Percentiles rank a stretch among this genome's conserved stretches.
Evolutionary conservation across 108 stramenopile genomes (phyloP).

Genomic region (Pseudonitzschia delicatissima): DNA sequence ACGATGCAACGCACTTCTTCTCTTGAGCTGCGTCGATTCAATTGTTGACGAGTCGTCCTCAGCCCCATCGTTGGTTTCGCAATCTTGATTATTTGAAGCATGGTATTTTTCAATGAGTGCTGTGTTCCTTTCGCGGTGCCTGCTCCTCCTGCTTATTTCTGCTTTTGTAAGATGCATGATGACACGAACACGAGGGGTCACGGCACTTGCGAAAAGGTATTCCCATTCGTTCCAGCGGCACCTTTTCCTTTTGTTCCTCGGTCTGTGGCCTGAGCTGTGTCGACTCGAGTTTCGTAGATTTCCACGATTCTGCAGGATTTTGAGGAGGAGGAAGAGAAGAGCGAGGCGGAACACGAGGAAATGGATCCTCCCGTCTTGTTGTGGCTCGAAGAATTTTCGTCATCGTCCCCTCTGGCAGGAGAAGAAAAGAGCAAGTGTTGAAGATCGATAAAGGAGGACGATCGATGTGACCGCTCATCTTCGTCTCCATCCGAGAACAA

Average conservation of each 20-base stretch:
- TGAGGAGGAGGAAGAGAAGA: background rate
- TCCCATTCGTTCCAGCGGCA: background rate
- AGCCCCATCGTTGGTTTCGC: background rate
- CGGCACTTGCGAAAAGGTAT: conserved; percentile 6
- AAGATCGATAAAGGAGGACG: conserved; percentile 4
- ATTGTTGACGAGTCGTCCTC: background rate
- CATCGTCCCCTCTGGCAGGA: background rate
- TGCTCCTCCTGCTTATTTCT: background rate
- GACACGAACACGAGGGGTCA: background rate
- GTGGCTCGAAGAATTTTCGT: background rate
- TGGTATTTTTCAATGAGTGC: too few relatives aligned
- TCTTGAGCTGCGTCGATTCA: background rate
- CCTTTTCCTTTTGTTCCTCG: background rate
- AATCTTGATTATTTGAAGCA: too few relatives aligned
- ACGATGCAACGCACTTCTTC: too few relatives aligned
- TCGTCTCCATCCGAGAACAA: too few relatives aligned
- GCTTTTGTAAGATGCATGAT: background rate
- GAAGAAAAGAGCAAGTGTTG: conserved; percentile 4
- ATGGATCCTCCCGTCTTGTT: background rate
- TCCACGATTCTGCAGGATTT: background rate
- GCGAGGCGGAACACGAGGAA: background rate
- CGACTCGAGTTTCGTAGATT: background rate
- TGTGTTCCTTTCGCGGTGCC: background rate
- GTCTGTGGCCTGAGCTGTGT: conserved; percentile 2
- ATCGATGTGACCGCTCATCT: background rate